Percentiles rank a stretch among this genome's conserved stretches.
phyloP scores from a whole-genome alignment of 1,284 basidiomycete species.

The Agroathelia rolfsii region DNA sequence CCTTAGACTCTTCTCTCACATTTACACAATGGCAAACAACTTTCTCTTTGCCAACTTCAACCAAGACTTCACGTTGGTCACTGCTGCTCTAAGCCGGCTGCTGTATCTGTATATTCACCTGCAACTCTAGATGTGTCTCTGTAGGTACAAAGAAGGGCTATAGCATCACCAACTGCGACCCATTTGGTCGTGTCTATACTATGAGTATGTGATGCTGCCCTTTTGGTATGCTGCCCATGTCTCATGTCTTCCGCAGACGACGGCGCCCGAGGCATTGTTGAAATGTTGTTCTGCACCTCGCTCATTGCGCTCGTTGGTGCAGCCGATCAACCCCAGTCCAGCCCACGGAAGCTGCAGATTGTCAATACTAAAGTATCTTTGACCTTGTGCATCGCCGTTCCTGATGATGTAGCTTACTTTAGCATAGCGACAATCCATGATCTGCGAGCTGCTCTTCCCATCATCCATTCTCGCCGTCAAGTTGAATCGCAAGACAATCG shows the following conservation, averaged over 20 bases:
- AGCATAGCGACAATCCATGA: conserved; percentile 87
- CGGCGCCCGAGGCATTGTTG: conserved; percentile 89
- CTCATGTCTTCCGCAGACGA: conserved; percentile 47
- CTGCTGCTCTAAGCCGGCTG: neutral
- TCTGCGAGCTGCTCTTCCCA: conserved; percentile 96
- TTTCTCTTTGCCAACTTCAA: conserved; percentile 86
- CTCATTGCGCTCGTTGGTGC: conserved; percentile 94
- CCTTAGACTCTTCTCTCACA: too few relatives aligned
- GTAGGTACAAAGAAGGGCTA: conserved; percentile 95
- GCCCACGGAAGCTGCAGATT: conserved; percentile 89
- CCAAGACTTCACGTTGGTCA: conserved; percentile 73
- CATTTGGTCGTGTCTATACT: conserved; percentile 92
- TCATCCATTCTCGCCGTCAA: conserved; percentile 94
- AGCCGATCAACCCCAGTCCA: conserved; percentile 80
- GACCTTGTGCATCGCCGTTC: neutral
- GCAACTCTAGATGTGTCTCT: conserved; percentile 65
- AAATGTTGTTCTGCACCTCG: conserved; percentile 99
- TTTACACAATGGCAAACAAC: conserved; percentile 34
- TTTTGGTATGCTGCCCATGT: neutral
- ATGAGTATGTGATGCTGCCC: conserved; percentile 55
- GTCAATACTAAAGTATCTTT: conserved; percentile 87
- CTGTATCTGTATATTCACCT: conserved; percentile 2
- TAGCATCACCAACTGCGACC: conserved; percentile 95
- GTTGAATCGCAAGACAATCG: conserved; percentile 91
- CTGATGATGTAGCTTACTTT: conserved; percentile 2